Conservation (phyloP, 2,329 filamentous ascomycete genomes). For the Aquanectria penicillioides region DNA sequence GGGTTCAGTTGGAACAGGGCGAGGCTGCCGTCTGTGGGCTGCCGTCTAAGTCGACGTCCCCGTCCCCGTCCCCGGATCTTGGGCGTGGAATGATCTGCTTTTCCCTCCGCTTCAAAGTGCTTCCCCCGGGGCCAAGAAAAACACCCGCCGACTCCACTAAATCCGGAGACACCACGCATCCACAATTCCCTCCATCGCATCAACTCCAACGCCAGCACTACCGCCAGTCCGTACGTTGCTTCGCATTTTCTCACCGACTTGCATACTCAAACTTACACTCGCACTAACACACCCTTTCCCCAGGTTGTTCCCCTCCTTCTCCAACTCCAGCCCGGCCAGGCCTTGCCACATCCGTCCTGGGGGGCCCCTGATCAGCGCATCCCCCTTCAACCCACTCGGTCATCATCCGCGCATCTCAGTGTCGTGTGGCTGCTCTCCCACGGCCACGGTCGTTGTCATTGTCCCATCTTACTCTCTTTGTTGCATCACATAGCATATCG, state of each 20-base stretch:
- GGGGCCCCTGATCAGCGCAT: constrained; percentile 25
- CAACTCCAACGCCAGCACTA: no score
- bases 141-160: neutral
- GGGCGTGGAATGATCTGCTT: neutral
- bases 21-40: neutral
- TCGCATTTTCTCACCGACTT: no score
- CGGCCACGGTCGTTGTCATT: neutral
- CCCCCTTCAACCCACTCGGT: constrained; percentile 33
- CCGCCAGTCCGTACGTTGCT: no score
- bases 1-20: neutral
- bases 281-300: neutral
- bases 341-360: constrained; percentile 22
- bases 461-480: neutral
- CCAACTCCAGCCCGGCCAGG: neutral
- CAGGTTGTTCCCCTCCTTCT: constrained; percentile 1
- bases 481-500: neutral
- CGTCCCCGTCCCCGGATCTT: neutral
- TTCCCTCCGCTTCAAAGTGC: no score
- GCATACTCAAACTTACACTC: neutral
- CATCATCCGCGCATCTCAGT: constrained; percentile 31
- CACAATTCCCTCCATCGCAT: neutral
- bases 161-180: neutral
- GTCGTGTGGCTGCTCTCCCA: constrained; percentile 7
- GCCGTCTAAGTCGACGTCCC: neutral
- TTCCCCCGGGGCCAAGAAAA: neutral